A percentile compares a stretch with the other conserved stretches of the same genome.
Evolutionary conservation across 2,329 filamentous ascomycete genomes (phyloP).

Genomic region (Davidsoniella eucalypti): DNA sequence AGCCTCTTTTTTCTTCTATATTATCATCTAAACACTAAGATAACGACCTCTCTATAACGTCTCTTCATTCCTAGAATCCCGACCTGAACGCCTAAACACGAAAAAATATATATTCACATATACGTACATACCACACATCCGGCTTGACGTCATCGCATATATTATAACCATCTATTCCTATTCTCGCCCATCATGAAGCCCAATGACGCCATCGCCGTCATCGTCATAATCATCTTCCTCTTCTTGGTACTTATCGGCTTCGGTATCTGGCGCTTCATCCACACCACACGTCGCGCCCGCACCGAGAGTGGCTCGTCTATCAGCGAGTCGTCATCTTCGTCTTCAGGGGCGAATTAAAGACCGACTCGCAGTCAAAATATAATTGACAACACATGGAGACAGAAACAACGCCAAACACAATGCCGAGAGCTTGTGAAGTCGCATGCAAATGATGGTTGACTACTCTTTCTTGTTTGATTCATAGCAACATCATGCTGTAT

Average conservation of each 20-base stretch:
- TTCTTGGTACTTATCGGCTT: slow-evolving; percentile 44
- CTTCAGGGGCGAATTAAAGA: neutral
- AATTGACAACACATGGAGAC: too few relatives aligned
- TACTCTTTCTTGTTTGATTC: too few relatives aligned
- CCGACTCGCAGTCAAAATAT: too few relatives aligned
- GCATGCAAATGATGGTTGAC: too few relatives aligned
- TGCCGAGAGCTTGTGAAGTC: too few relatives aligned
- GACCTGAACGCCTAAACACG: too few relatives aligned
- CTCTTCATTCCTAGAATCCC: neutral
- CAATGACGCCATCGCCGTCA: slow-evolving; percentile 53
- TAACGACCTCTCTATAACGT: too few relatives aligned
- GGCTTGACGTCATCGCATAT: neutral
- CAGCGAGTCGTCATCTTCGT: slow-evolving; percentile 2
- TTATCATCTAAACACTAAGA: too few relatives aligned
- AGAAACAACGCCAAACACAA: too few relatives aligned
- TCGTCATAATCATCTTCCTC: slow-evolving; percentile 50
- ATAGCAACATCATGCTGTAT: too few relatives aligned
- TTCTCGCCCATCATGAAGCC: slow-evolving; percentile 26
- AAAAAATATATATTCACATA: neutral
- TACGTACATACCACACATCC: neutral
- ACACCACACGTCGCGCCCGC: slow-evolving; percentile 23
- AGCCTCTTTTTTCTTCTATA: too few relatives aligned
- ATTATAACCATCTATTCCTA: neutral
- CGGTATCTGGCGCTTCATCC: slow-evolving; percentile 46
- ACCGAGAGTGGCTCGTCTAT: neutral